Base-by-base conservation (phyloP, 169 alveolate species). In the Neospora caninum region DNA sequence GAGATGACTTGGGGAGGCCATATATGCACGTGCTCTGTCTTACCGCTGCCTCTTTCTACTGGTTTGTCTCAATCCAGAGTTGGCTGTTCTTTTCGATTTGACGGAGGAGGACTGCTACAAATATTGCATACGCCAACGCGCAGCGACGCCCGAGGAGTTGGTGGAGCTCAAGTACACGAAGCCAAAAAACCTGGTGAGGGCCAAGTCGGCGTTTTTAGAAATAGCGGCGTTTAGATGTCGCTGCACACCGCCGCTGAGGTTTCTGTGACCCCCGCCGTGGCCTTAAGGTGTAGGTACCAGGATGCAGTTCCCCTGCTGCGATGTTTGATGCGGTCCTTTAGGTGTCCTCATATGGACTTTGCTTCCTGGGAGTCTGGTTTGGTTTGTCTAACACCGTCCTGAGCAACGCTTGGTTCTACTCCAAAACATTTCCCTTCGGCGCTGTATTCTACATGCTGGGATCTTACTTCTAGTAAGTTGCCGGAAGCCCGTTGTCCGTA, bases 391-490 rank as follows among this genome's bases (percentile, higher is more conserved):
- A 97, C 96, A 96, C 97, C 27, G 98, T 97, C 13, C 93, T 97
- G 94, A 96, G 98, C 93, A 97, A 97, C 93, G 98, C 98, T 16
- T 97, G 98, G 98, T 97, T 97, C 91, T 96, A 97, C 45, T 97
- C 98, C 6, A 97, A 97, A 92, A 97, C 98, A 4, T 95, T 97
- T 69, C 98, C 98, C 31, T 97, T 97, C 93, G 98, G 98, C 73
- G 97, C 98, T 16, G 98, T 97, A 34, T 97, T 97, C 95, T 97
- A 97, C 95, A 96, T 97, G 98, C 96, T 97, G 88, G 98, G 98
- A 16, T 96, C 98, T 9, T 97, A 97, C 97, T 97, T 96, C 95
- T 97, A 97, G 97, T 96, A 86, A 92, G 97, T 89, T 53, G 49
- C 78, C 0, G 34, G 82, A 69, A 31, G 22, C 18, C 6, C 22